Evolutionary conservation across 2,329 filamentous ascomycete species (phyloP).

Genomic region (Microdochium bolleyi): DNA sequence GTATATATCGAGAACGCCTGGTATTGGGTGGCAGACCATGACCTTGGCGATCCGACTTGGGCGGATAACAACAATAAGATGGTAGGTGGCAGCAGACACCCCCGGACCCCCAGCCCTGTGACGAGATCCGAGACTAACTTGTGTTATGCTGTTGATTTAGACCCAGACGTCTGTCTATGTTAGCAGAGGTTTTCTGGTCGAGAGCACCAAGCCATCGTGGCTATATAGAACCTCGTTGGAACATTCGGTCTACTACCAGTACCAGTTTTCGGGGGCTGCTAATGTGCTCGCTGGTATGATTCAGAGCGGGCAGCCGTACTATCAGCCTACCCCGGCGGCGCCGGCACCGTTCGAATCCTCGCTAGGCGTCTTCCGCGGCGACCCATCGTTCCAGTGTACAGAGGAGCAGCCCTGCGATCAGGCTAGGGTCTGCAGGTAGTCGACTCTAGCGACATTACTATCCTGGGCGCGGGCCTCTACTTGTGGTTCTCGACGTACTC

Average conservation of each 20-base stretch:
- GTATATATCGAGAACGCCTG: not conserved
- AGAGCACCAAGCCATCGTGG: slow-evolving; percentile 21
- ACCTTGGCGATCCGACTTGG: not conserved
- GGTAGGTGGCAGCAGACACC: not conserved
- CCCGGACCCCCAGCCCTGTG: too few relatives aligned
- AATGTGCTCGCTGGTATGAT: slow-evolving; percentile 58
- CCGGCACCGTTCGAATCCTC: not conserved
- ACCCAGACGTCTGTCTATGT: not conserved
- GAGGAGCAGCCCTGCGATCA: not conserved
- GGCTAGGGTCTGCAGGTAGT: not conserved
- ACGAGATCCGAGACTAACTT: too few relatives aligned
- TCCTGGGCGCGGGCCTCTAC: slow-evolving; percentile 1
- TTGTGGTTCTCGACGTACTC: slow-evolving; percentile 1
- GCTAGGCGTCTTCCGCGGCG: not conserved
- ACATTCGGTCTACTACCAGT: slow-evolving; percentile 41
- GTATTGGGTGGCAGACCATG: not conserved
- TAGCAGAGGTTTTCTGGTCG: not conserved
- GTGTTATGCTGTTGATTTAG: not conserved
- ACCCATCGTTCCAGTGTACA: not conserved
- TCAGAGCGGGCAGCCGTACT: slow-evolving; percentile 59
- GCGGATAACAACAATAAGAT: not conserved
- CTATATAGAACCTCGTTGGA: slow-evolving; percentile 46
- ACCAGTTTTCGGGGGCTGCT: slow-evolving; percentile 51
- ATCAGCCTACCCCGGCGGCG: slow-evolving; percentile 46
- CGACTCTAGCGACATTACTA: not conserved